phyloP scores from a whole-genome alignment of 176 grass and related monocot genomes.

The Oryza longistaminata region DNA sequence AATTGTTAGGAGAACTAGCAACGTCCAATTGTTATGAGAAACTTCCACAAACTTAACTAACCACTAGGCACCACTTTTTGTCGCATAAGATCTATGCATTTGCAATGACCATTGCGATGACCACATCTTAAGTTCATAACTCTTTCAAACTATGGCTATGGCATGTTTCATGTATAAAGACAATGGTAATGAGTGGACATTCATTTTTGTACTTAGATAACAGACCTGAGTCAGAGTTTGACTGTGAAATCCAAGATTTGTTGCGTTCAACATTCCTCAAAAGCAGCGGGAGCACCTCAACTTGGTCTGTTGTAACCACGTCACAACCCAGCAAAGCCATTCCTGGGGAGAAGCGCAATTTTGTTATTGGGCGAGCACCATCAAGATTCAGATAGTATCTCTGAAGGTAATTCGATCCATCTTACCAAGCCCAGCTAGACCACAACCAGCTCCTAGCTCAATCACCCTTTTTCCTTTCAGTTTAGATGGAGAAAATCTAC shows the following conservation, averaged over 20 bases:
- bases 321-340: slow-evolving; percentile 88
- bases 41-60: not conserved
- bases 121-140: not conserved
- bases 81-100: not conserved
- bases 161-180: not conserved
- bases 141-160: not conserved
- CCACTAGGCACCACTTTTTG: not conserved
- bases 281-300: slow-evolving; percentile 87
- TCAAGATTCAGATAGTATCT: not conserved
- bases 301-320: slow-evolving; percentile 81
- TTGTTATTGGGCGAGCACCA: not conserved
- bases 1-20: not conserved
- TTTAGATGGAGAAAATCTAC: slow-evolving; percentile 79
- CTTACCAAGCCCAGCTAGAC: slow-evolving; percentile 87
- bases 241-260: slow-evolving; percentile 73
- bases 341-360: slow-evolving; percentile 46
- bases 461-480: slow-evolving; percentile 87
- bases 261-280: slow-evolving; percentile 88
- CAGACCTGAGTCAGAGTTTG: slow-evolving; percentile 75
- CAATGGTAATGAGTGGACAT: not conserved
- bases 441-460: slow-evolving; percentile 93
- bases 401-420: not conserved
- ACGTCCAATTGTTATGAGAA: not conserved
- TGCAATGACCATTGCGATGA: not conserved
- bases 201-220: not conserved